Evolutionary conservation across 2,329 filamentous ascomycete species (phyloP).

Genomic region (Colletotrichum sp.): DNA sequence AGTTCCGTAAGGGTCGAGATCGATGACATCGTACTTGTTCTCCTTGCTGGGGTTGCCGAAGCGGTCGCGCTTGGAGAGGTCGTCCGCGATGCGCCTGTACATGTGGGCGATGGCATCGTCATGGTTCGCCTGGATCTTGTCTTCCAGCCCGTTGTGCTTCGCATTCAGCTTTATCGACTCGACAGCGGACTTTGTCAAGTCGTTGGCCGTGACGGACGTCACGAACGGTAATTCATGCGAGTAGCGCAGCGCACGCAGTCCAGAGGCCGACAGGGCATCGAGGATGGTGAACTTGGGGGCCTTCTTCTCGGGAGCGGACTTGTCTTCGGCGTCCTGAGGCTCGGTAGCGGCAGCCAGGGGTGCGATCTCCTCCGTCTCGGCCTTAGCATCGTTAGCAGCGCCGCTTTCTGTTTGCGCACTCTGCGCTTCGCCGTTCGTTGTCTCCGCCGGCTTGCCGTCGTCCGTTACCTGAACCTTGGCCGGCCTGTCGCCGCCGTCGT

Average conservation of each 20-base stretch:
- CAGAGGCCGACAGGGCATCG: slow-evolving; percentile 93
- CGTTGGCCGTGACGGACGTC: slow-evolving; percentile 86
- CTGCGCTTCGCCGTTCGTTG: slow-evolving; percentile 11
- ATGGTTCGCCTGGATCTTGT: slow-evolving; percentile 74
- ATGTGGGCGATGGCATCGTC: slow-evolving; percentile 91
- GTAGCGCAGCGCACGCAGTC: slow-evolving; percentile 88
- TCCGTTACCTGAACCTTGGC: slow-evolving; percentile 31
- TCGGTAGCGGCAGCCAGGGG: slow-evolving; percentile 11
- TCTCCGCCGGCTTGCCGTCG: slow-evolving; percentile 21
- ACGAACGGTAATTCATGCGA: slow-evolving; percentile 87
- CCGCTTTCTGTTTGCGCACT: not conserved
- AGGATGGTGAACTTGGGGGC: slow-evolving; percentile 75
- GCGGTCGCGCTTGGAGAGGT: slow-evolving; percentile 48
- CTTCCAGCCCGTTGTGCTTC: slow-evolving; percentile 76
- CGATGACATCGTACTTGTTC: slow-evolving; percentile 86
- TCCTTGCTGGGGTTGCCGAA: slow-evolving; percentile 41
- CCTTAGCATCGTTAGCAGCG: not conserved
- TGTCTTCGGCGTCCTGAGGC: not conserved
- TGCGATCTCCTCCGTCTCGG: slow-evolving; percentile 6
- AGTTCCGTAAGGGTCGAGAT: slow-evolving; percentile 94
- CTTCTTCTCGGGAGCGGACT: not conserved
- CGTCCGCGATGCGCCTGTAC: slow-evolving; percentile 73
- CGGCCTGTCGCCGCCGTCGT: slow-evolving; percentile 48
- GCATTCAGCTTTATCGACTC: slow-evolving; percentile 85
- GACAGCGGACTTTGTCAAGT: slow-evolving; percentile 79